Evolutionary conservation across 495 filamentous ascomycete species (phyloP), one percentile per base, ranked within the genome.

Genomic region (Aspergillus nidulans): DNA sequence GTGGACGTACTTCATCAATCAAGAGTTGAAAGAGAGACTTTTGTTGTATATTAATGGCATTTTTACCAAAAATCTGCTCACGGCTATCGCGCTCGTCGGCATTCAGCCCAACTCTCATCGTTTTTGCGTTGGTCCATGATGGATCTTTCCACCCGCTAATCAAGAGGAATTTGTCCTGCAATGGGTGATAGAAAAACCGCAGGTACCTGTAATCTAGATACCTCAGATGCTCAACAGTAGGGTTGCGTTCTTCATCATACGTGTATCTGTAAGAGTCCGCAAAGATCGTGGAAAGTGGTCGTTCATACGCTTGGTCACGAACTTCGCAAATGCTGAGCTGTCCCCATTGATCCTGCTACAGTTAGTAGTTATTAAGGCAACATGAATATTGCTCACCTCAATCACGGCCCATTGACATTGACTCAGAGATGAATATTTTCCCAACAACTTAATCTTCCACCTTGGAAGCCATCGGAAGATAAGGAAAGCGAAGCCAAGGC

Each of bases 131-230:
- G 15, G 81, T 87, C 95, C 95, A 99, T 4, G 77, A 67, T 8
- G 92, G 89, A 66, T 97, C 95, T 69, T 90, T 96, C 95, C 95
- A 99, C 42, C 86, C 85, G 65, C 82, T 95, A 53, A 85, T 85
- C 5, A 95, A 76, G 16, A 90, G 71, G 62, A 97, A 97, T 66
- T 86, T 94, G 66, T 95, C 94, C 56, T 87, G 86, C 8, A 90
- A 43, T 8, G 91, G 89, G 64, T 99, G 89, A 61, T 87, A 97
- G 65, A 85, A 94, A 56, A 99, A 94, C 43, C 90, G 84, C 40
- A 97, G 86, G 65, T 97, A 96, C 59, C 92, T 87, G 64, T 97
- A 97, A 60, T 96, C 88, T 32, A 99, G 70, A 43, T 82, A 84
- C 10, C 84, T 84, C 9, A 97, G 80, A 43, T 82, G 68, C 13